Conservation (phyloP, 1,284 basidiomycete genomes). For the Ganoderma lucidum region DNA sequence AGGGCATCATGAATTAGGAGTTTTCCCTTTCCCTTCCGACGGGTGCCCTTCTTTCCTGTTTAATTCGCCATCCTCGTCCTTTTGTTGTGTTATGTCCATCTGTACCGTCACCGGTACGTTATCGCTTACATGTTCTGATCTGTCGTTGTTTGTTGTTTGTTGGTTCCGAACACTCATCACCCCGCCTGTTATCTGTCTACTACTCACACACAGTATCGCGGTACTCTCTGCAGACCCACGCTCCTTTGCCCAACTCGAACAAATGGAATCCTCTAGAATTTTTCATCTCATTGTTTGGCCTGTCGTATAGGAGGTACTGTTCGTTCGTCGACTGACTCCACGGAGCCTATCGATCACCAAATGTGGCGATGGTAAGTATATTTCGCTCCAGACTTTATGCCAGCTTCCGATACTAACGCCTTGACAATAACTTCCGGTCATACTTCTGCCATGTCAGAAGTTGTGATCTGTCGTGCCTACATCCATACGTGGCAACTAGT, state of each 20-base stretch:
- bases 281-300: neutral
- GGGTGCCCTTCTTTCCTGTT: neutral
- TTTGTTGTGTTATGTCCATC: slow-evolving; percentile 8
- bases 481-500: neutral
- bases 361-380: neutral
- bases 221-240: neutral
- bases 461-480: neutral
- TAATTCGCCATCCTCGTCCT: slow-evolving; percentile 12
- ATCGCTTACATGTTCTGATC: neutral
- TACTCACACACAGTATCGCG: neutral
- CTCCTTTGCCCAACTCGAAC: neutral
- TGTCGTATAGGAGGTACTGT: neutral
- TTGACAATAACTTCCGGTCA: neutral
- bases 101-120: neutral
- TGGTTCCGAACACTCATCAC: neutral
- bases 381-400: neutral
- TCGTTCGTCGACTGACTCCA: neutral
- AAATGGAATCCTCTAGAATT: neutral
- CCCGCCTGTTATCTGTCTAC: neutral
- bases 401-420: neutral
- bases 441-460: neutral
- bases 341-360: neutral
- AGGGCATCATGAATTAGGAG: slow-evolving; percentile 9
- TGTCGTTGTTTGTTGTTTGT: neutral
- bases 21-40: neutral